Base-by-base conservation (phyloP, 2,329 filamentous ascomycete genomes). In the Hymenoscyphus albidus region DNA sequence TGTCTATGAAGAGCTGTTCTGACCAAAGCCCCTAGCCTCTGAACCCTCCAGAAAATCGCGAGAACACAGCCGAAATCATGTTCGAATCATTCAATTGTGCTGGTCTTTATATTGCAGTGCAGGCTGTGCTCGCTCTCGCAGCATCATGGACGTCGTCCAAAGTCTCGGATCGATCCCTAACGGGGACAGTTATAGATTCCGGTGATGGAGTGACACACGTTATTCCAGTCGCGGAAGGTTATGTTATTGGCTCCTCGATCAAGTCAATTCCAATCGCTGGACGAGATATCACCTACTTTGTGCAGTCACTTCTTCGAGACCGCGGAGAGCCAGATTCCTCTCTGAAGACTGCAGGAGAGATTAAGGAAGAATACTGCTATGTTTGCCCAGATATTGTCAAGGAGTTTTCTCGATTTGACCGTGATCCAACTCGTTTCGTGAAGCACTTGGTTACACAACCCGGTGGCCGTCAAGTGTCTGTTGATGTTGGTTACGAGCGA, bases 1-100 rank as follows among this genome's bases (percentile, higher is more conserved):
- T 27, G 10, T 7, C 38, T 40, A 40, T 5, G 14, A 48, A 32
- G 18, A 57, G 12, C 31, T 16, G 67, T 42, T 35, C 40, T 5
- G 14, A 51, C 35, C 18, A 51, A 10, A 42, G 56, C 51, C 31
- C 69, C 40, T 22, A 97, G 91, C 95, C 95, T 69, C 85, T 99
- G 76, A 99, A 99, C 79, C 95, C 95, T 42, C 95, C 95, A 35
- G 95, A 99, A 81, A 98, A 99, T 80, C 93, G 95, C 76, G 95
- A 99, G 80, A 97, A 97, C 78, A 98, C 95, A 32, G 95, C 95
- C 78, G 95, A 99, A 78, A 99, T 99, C 80, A 97, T 99, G 87
- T 99, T 99, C 81, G 95, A 99, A 77, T 98, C 95, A 3, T 99
- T 99, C 84, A 99, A 99, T 81, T 98, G 95, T 78, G 94, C 95